Conservation (phyloP, 2,329 filamentous ascomycete genomes). For the Fusarium drepaniforme region DNA sequence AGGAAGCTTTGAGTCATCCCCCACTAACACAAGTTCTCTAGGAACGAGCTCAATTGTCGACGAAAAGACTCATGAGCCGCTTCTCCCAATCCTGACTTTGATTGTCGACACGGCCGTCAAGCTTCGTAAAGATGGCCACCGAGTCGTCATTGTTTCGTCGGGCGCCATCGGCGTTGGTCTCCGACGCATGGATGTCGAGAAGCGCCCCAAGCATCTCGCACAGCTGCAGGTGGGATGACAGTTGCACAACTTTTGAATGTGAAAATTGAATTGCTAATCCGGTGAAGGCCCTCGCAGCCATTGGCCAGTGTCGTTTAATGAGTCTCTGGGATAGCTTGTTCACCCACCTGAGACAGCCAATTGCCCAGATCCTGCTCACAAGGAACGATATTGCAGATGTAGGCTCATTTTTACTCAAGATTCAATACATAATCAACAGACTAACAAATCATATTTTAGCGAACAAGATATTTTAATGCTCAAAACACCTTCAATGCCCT, state of each 20-base stretch:
- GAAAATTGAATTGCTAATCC: constrained; percentile 19
- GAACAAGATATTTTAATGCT: constrained; percentile 94
- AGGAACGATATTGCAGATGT: constrained; percentile 96
- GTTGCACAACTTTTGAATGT: background rate
- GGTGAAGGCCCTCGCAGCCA: constrained; percentile 84
- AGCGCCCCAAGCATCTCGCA: constrained; percentile 89
- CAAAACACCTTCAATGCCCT: constrained; percentile 95
- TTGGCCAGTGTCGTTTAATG: constrained; percentile 95
- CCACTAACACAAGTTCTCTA: constrained; percentile 62
- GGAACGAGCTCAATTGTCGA: constrained; percentile 99
- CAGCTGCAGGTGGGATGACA: constrained; percentile 76
- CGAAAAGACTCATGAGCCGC: constrained; percentile 92
- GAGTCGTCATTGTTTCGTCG: constrained; percentile 95
- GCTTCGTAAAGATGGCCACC: constrained; percentile 90
- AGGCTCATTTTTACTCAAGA: constrained; percentile 44
- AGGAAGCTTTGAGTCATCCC: constrained; percentile 20
- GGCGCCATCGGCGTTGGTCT: constrained; percentile 96
- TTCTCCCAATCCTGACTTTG: constrained; percentile 88
- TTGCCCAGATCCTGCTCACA: constrained; percentile 94
- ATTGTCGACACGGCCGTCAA: constrained; percentile 95
- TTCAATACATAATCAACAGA: background rate
- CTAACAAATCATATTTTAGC: constrained; percentile 62
- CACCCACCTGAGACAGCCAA: constrained; percentile 85
- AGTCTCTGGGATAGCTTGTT: constrained; percentile 96
- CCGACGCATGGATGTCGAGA: constrained; percentile 87